phyloP scores from a whole-genome alignment of 1,139 yeast genomes.

The Zhuliangozyma parablackwelliae region DNA sequence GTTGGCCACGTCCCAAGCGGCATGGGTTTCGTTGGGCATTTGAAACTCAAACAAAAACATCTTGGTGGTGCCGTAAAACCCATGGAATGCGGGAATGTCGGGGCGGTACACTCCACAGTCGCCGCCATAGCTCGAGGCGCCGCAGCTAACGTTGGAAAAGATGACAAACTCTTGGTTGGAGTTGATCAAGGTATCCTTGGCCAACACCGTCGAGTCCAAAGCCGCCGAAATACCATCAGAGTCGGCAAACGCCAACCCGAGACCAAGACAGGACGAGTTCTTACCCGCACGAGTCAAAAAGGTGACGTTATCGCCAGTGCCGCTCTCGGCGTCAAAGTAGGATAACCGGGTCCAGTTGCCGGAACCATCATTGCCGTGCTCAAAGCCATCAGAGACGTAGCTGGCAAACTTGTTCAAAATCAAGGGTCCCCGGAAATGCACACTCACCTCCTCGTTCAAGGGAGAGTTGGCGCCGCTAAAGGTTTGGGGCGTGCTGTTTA shows the following conservation, averaged over 20 bases:
- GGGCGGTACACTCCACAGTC: slow-evolving; percentile 86
- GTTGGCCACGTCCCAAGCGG: slow-evolving; percentile 38
- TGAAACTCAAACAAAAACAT: slow-evolving; percentile 85
- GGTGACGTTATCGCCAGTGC: slow-evolving; percentile 56
- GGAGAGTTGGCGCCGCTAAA: slow-evolving; percentile 82
- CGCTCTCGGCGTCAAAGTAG: slow-evolving; percentile 52
- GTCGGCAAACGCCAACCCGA: slow-evolving; percentile 77
- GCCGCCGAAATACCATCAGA: slow-evolving; percentile 71
- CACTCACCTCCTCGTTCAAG: slow-evolving; percentile 80
- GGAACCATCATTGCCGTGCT: slow-evolving; percentile 26
- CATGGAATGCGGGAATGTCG: slow-evolving; percentile 89
- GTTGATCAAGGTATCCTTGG: slow-evolving; percentile 52
- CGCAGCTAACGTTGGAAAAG: slow-evolving; percentile 67
- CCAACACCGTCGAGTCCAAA: slow-evolving; percentile 54
- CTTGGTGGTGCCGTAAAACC: slow-evolving; percentile 74
- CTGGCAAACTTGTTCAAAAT: slow-evolving; percentile 71
- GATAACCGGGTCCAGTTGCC: slow-evolving; percentile 69
- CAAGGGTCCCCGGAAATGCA: slow-evolving; percentile 94
- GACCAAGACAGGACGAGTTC: slow-evolving; percentile 72
- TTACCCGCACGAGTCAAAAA: slow-evolving; percentile 84
- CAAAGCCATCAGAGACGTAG: slow-evolving; percentile 40
- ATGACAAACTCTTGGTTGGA: slow-evolving; percentile 78
- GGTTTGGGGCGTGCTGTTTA: slow-evolving; percentile 45
- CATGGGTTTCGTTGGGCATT: slow-evolving; percentile 71
- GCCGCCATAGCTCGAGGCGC: slow-evolving; percentile 37